Evolutionary conservation across 495 filamentous ascomycete genomes (phyloP), one percentile per base, ranked within the genome.

Genomic region (Trichoderma virens): DNA sequence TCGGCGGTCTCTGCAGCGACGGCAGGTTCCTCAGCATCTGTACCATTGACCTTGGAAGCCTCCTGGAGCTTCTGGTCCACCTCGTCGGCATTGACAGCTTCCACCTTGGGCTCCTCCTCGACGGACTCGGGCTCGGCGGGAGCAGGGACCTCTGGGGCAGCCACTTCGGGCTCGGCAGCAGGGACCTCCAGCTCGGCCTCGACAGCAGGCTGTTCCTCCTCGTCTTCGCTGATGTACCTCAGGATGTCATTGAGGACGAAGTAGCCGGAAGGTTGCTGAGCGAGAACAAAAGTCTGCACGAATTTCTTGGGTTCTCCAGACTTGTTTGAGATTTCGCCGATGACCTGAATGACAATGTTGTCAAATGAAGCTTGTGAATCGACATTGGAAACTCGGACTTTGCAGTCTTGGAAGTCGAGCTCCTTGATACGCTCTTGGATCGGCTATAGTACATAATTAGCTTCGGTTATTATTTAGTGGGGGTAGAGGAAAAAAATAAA

Each of bases 211-310:
- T 80, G 80, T 63, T 87, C 81, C 62, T 88, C 86, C 63, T 82
- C 80, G 65, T 94, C 90, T 64, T 96, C 93, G 41, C 86, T 83
- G 65, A 98, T 84, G 76, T 92, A 98, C 54, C 94, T 83, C 78
- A 98, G 92, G 73, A 98, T 97, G 66, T 98, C 94, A 72, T 98
- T 98, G 65, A 98, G 84, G 3, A 98, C 94, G 69, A 96, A 98
- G 79, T 98, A 98, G 61, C 94, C 94, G 54, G 93, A 97, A 31
- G 91, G 91, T 78, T 98, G 94, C 74, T 93, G 86, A 11, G 94
- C 95, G 62, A 98, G 87, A 61, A 98, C 92, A 68, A 98, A 98
- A n/a, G 94, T 97, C 81, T 98, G 94, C 14, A 90, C 86, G 69
- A 98, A 98, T 75, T 97, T 97, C 80, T 90, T 92, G 66, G 92